phyloP scores from a whole-genome alignment of 805 yeast genomes.

The Cyberlindnera euphorbiiphila region DNA sequence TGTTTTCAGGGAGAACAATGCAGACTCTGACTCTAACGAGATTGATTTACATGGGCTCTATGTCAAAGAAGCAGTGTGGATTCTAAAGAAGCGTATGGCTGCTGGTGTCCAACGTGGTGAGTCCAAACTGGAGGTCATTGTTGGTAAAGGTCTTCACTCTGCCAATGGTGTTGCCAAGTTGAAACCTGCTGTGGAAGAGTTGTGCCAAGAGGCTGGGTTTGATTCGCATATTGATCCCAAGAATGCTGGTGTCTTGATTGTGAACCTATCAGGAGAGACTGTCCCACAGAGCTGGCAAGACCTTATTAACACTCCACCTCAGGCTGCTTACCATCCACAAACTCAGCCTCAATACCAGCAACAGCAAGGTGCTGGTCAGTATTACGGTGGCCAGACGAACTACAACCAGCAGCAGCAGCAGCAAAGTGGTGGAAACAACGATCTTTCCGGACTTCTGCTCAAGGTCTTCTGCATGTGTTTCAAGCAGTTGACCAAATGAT shows the following conservation, averaged over 20 bases:
- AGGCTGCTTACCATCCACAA: constrained; percentile 18
- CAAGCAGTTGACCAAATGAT: constrained; percentile 24
- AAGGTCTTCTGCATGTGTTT: constrained; percentile 35
- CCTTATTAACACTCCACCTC: constrained; percentile 32
- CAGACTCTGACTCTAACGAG: constrained; percentile 81
- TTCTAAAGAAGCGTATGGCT: constrained; percentile 68
- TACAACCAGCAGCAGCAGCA: constrained; percentile 20
- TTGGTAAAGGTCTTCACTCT: constrained; percentile 91
- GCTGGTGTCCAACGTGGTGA: constrained; percentile 58
- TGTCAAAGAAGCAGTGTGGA: constrained; percentile 82
- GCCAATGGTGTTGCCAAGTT: constrained; percentile 77
- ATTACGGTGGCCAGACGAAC: constrained; percentile 16
- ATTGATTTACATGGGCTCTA: constrained; percentile 91
- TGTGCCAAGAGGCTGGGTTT: constrained; percentile 66
- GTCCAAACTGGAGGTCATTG: constrained; percentile 70
- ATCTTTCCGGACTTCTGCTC: constrained; percentile 21
- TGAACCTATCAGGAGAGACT: constrained; percentile 52
- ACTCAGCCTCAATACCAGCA: constrained; percentile 21
- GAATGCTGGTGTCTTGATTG: constrained; percentile 77
- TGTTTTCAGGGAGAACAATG: constrained; percentile 82
- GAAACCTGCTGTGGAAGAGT: constrained; percentile 81
- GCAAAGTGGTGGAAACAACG: constrained; percentile 13
- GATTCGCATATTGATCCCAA: constrained; percentile 58
- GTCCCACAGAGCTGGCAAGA: constrained; percentile 39
- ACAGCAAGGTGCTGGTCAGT: constrained; percentile 14